phyloP scores from a whole-genome alignment of 2,329 filamentous ascomycete genomes.

The Setomelanomma holmii region DNA sequence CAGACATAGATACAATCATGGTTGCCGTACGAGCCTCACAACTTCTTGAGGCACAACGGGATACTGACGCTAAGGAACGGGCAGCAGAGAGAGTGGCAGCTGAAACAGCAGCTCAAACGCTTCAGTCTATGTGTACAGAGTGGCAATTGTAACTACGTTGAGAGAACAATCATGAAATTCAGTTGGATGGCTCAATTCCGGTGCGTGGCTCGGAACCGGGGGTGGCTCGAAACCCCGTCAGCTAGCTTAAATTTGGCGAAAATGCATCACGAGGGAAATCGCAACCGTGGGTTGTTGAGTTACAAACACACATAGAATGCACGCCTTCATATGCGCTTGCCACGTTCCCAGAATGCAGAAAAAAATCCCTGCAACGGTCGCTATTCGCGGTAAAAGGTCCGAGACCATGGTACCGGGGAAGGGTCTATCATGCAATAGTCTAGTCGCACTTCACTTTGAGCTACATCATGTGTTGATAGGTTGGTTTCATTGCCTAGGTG shows the following conservation, averaged over 20 bases:
- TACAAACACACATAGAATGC: conserved; percentile 3
- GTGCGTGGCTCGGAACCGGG: not conserved
- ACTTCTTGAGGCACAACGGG: conserved; percentile 2
- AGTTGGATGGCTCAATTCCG: not conserved
- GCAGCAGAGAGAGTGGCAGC: conserved; percentile 3
- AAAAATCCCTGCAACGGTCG: conserved; percentile 11
- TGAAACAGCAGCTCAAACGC: conserved; percentile 7
- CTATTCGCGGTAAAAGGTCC: conserved; percentile 14
- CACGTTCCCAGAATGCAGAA: conserved; percentile 17
- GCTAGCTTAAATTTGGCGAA: not conserved
- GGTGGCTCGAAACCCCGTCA: too few relatives aligned
- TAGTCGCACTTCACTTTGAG: conserved; percentile 1
- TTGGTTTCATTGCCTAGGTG: conserved; percentile 21
- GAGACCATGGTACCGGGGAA: conserved; percentile 18
- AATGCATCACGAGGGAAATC: not conserved
- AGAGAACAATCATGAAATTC: conserved; percentile 3
- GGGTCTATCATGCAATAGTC: conserved; percentile 1
- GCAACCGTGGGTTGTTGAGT: not conserved
- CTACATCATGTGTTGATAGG: conserved; percentile 3
- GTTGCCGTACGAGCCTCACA: not conserved
- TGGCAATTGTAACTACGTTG: conserved; percentile 2
- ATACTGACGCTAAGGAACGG: not conserved
- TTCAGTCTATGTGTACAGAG: conserved; percentile 7
- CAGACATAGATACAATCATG: conserved; percentile 4
- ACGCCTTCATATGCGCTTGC: not conserved